Evolutionary conservation across 1,284 basidiomycete species (phyloP).

Genomic region (Austroboletus olivaceoglutinosus): DNA sequence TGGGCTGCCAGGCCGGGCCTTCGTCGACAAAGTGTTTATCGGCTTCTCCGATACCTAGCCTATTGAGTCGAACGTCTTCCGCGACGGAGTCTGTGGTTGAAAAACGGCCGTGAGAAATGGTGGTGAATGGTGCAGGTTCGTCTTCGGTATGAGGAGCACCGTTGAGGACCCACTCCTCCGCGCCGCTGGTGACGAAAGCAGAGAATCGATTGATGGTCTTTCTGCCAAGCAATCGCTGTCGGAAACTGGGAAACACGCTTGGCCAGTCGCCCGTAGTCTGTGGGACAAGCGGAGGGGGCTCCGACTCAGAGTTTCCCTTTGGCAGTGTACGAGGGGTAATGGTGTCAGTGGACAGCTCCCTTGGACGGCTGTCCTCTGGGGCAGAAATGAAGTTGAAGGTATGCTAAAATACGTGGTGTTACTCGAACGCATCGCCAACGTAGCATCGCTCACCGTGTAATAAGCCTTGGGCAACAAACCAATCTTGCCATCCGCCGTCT

Average conservation of each 20-base stretch:
- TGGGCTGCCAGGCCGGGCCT: slow-evolving; percentile 72
- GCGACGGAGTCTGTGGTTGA: slow-evolving; percentile 37
- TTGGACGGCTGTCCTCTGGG: slow-evolving; percentile 38
- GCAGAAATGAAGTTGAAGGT: slow-evolving; percentile 58
- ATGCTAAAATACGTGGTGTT: slow-evolving; percentile 42
- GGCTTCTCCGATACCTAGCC: slow-evolving; percentile 48
- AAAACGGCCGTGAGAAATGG: slow-evolving; percentile 26
- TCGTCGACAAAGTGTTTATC: slow-evolving; percentile 72
- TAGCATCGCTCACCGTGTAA: slow-evolving; percentile 55
- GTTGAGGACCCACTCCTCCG: slow-evolving; percentile 75
- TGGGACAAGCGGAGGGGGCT: slow-evolving; percentile 51
- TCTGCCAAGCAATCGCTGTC: slow-evolving; percentile 69
- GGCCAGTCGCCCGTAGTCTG: slow-evolving; percentile 75
- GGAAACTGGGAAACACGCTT: slow-evolving; percentile 59
- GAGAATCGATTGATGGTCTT: slow-evolving; percentile 80
- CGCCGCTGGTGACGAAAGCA: slow-evolving; percentile 80
- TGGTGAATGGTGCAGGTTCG: slow-evolving; percentile 19
- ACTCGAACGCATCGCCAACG: neutral
- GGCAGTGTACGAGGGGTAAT: slow-evolving; percentile 56
- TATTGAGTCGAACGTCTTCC: slow-evolving; percentile 36
- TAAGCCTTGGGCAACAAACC: slow-evolving; percentile 70
- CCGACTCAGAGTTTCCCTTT: slow-evolving; percentile 24
- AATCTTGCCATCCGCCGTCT: slow-evolving; percentile 51
- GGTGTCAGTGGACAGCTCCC: slow-evolving; percentile 43
- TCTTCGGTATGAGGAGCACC: slow-evolving; percentile 38